A percentile compares a stretch with the other conserved stretches of the same genome.
Conservation (phyloP, 257 asterid genomes). For the Solanum gracilifrons region DNA sequence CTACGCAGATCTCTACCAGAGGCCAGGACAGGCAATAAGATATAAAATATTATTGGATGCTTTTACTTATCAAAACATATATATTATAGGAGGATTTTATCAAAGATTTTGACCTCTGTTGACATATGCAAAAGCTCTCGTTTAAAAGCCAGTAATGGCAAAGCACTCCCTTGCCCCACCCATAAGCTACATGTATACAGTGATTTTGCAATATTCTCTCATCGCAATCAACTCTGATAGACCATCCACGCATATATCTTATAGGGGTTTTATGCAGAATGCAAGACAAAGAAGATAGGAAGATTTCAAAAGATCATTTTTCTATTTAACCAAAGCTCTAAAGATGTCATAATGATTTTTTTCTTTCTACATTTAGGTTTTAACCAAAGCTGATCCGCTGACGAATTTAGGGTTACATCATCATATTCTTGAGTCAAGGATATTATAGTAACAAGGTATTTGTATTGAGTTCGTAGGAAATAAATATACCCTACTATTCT, state of each 20-base stretch:
- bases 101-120: not conserved
- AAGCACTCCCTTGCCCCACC: not conserved
- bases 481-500: not conserved
- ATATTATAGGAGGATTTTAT: not conserved
- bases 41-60: not conserved
- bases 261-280: not conserved
- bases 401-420: not conserved
- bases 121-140: not conserved
- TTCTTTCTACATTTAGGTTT: not conserved
- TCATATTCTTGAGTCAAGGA: not conserved
- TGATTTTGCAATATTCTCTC: not conserved
- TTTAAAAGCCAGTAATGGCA: not conserved
- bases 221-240: not conserved
- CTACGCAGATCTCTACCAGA: not conserved
- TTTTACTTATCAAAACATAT: not conserved
- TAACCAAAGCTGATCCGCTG: not conserved
- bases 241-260: not conserved
- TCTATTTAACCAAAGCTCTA: not conserved
- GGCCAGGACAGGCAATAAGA: not conserved
- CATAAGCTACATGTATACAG: not conserved
- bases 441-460: not conserved
- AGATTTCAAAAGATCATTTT: not conserved
- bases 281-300: not conserved
- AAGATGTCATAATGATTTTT: not conserved
- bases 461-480: not conserved